Evolutionary conservation across 176 grass and related monocot species (phyloP), one percentile per base, ranked within the genome.

Genomic region (Urochloa ruziziensis): DNA sequence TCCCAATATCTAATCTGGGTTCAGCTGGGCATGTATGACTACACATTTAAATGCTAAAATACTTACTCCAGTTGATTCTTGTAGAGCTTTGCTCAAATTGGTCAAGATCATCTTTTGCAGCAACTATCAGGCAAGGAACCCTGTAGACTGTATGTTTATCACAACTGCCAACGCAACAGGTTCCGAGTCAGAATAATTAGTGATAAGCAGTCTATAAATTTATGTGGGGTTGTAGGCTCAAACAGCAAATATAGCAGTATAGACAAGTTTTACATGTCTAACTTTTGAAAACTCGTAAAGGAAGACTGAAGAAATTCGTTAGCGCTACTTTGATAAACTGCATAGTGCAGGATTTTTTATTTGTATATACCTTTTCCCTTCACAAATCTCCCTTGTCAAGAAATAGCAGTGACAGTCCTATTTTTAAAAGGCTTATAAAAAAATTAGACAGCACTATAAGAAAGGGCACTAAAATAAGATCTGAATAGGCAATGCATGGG

Each of bases 81-180:
- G 91, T 75, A 96, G 85, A 80, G 89, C 87, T 75, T 96, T 56
- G 96, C 81, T 89, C 91, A n/a, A n/a, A 94, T 40, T 94, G 91
- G 80, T 99, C 96, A 74, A 99, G 93, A 83, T 99, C 96, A 29
- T 96, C 93, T 88, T 99, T 99, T 30, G 93, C 96, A 84, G 93
- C 90, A 82, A 99, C 89, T 74, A 96, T 92, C 76, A 99, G 83
- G 80, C 96, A 99, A 92, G 96, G 96, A 73, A 92, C 91, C 86
- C 94, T 91, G 35, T 90, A 99, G 19, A 91, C 87, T 16, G 84
- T 94, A 71, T 96, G 94, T 82, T 99, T n/a, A n/a, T n/a, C 96
- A 65, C 85, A 99, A 70, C 96, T 99, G 81, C 82, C 58, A 89
- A 73, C 34, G 51, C 9, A 73, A 52, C 7, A 73, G 44, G 16